Conservation (phyloP, 2,329 filamentous ascomycete species). For the Scytalidium sp. region DNA sequence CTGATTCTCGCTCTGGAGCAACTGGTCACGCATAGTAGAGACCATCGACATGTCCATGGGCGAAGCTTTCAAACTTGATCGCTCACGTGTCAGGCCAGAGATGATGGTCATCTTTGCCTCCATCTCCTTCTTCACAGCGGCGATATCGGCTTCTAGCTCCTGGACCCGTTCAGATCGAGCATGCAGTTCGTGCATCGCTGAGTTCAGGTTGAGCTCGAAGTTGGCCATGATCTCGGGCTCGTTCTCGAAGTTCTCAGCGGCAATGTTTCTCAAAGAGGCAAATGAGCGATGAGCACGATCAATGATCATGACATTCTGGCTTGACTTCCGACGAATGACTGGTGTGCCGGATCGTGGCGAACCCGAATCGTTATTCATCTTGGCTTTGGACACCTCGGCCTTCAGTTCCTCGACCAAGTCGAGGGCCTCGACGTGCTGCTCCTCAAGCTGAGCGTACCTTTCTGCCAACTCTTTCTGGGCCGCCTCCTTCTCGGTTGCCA, state of each 20-base stretch:
- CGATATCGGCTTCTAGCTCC: slow-evolving; percentile 81
- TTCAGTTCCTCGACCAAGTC: slow-evolving; percentile 90
- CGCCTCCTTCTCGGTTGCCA: slow-evolving; percentile 74
- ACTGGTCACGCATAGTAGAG: slow-evolving; percentile 80
- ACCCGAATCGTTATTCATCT: slow-evolving; percentile 44
- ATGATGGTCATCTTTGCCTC: slow-evolving; percentile 96
- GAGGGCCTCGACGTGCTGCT: slow-evolving; percentile 76
- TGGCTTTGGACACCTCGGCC: slow-evolving; percentile 78
- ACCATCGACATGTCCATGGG: slow-evolving; percentile 92
- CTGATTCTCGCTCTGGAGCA: slow-evolving; percentile 81
- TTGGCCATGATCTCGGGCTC: slow-evolving; percentile 84
- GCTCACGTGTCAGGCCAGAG: slow-evolving; percentile 85
- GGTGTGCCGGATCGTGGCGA: slow-evolving; percentile 64
- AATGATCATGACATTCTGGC: slow-evolving; percentile 80
- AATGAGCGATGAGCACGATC: slow-evolving; percentile 92
- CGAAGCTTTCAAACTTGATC: slow-evolving; percentile 80
- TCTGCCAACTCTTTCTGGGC: slow-evolving; percentile 70
- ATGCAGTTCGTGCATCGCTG: slow-evolving; percentile 90
- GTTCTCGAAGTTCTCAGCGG: slow-evolving; percentile 77
- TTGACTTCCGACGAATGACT: slow-evolving; percentile 91
- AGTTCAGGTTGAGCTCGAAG: slow-evolving; percentile 88
- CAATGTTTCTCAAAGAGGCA: slow-evolving; percentile 84
- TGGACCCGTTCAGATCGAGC: slow-evolving; percentile 84
- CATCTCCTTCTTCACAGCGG: slow-evolving; percentile 88
- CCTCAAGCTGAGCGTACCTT: slow-evolving; percentile 80